Evolutionary conservation across 305 asterid genomes (phyloP).

Genomic region (Plantago coronopus): DNA sequence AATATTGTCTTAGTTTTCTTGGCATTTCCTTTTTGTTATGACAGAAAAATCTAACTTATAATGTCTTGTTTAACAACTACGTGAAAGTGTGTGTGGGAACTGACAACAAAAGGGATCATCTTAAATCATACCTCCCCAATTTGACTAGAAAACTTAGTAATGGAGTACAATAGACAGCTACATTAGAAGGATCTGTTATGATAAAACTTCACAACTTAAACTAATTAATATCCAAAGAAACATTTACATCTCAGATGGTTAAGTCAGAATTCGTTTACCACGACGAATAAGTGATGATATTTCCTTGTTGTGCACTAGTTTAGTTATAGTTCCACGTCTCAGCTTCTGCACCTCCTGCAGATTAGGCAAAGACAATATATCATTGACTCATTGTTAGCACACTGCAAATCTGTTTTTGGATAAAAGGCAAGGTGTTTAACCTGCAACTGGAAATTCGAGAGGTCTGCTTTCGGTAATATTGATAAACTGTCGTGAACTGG

Average conservation of each 20-base stretch:
- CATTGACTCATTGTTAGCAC: neutral
- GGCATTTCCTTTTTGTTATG: neutral
- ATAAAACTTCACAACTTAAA: neutral
- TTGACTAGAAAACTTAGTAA: neutral
- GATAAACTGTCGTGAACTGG: constrained; percentile 32
- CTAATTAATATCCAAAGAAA: neutral
- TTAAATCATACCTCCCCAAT: neutral
- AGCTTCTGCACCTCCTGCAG: constrained; percentile 36
- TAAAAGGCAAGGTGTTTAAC: constrained; percentile 16
- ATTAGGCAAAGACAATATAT: neutral
- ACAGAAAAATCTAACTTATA: constrained; percentile 2
- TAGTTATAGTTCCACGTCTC: constrained; percentile 26
- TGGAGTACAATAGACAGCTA: neutral
- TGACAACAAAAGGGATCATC: constrained; percentile 1
- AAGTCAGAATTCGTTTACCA: constrained; percentile 27
- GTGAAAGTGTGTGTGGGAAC: neutral
- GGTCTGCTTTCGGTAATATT: constrained; percentile 28
- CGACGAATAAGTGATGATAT: constrained; percentile 24
- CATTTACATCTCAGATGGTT: neutral
- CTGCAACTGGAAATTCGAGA: constrained; percentile 36
- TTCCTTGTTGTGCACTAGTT: constrained; percentile 25
- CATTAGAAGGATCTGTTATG: constrained; percentile 3
- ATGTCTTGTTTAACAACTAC: neutral
- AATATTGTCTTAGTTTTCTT: neutral
- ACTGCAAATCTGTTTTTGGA: neutral